phyloP scores from a whole-genome alignment of 2,329 filamentous ascomycete species.

The Ophiostoma piceae region DNA sequence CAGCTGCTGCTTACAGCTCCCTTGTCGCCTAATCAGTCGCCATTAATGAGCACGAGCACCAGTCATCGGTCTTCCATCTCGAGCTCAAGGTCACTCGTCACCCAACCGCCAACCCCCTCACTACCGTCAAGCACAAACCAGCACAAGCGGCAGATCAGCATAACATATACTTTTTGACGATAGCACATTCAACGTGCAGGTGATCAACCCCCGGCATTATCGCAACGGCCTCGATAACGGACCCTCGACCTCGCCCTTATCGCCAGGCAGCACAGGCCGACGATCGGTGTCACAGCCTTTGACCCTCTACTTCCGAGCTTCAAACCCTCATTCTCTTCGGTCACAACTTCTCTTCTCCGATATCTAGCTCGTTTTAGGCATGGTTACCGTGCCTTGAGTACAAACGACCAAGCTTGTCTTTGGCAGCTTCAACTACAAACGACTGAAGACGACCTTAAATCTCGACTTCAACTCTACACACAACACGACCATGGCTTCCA shows the following conservation, averaged over 20 bases:
- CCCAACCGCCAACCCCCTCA: not conserved
- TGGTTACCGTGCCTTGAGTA: constrained; percentile 6
- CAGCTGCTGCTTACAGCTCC: constrained; percentile 6
- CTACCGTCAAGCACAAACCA: constrained; percentile 9
- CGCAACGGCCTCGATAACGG: not conserved
- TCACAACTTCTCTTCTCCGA: not conserved
- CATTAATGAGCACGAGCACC: constrained; percentile 8
- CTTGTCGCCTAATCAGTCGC: not conserved
- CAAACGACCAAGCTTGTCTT: constrained; percentile 19
- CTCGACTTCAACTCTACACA: not conserved
- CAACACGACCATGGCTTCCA: constrained; percentile 40
- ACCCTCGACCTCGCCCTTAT: not conserved
- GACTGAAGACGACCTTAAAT: not conserved
- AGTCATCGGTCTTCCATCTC: constrained; percentile 9
- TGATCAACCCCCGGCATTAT: constrained; percentile 18
- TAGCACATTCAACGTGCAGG: not conserved
- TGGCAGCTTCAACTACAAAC: not conserved
- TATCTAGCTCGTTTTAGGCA: not conserved
- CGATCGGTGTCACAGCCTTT: not conserved
- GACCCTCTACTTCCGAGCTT: not conserved
- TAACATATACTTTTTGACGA: not conserved
- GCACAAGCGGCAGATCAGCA: constrained; percentile 18
- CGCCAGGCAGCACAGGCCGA: constrained; percentile 6
- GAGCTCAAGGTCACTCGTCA: constrained; percentile 20
- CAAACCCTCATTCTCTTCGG: not conserved